Base-by-base conservation (phyloP, 352 stramenopile genomes). In the Phytopythium boreale region DNA sequence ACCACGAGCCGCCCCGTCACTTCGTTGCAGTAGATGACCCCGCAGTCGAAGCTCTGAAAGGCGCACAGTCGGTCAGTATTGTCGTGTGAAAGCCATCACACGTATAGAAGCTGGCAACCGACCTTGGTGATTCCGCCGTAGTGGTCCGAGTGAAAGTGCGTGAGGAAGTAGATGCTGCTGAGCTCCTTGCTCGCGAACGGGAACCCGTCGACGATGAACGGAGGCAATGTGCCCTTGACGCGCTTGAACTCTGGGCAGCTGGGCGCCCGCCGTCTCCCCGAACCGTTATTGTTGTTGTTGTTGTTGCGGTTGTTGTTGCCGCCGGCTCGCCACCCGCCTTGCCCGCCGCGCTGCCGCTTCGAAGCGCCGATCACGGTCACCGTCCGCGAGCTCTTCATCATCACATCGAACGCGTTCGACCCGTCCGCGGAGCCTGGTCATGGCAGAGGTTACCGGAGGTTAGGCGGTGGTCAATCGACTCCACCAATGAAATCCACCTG, bases 61-160 rank as follows among this genome's bases (percentile, higher is more conserved):
- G 9, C 10, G n/a, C 29, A 47, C 4, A 26, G 53, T 27, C 11
- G 6, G 26, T 58, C 39, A 22, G 31, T 2, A n/a, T n/a, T 29
- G 37, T 19, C 9, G 29, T 17, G 44, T 51, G 5, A 51, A 20
- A 46, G 22, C 7, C 2, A 52, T 62, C n/a, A 66, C 12, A 60
- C 11, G 6, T 8, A 8, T 22, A 24, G 22, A 19, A n/a, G 19
- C 3, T 5, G 29, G 8, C 27, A 22, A 57, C 29, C 41, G 4
- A 89, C 75, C 62, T 89, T 92, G 4, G 74, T 79, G 27, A 99
- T 89, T 1, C 97, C 97, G 24, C 77, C 82, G 72, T 99, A 99
- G 70, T 99, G 97, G 75, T 99, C 97, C 14, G 86, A 96, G 76
- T 99, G 97, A 70, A 99, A 99, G 76, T 99, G 97, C 22, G 96